These are phyloP conservation scores for Coemansia sp. DNA, from an alignment of 192 early-diverging fungal species.

Conservation along the genomic window DNA sequence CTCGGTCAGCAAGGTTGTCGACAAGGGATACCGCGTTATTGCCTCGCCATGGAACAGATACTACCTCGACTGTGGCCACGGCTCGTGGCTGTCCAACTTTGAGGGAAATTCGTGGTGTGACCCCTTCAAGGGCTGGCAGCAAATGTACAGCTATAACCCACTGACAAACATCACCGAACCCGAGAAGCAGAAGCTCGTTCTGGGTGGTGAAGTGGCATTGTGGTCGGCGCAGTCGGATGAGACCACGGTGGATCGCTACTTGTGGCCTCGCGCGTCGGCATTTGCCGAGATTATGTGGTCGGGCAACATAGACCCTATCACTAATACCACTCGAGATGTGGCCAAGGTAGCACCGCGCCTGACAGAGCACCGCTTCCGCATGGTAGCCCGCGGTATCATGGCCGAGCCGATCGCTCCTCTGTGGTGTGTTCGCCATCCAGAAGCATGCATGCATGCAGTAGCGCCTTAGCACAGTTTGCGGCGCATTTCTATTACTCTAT, in stretches of 20 bases:
- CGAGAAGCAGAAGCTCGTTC: constrained; percentile 60
- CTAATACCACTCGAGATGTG: constrained; percentile 55
- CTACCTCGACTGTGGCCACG: constrained; percentile 76
- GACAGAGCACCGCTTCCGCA: constrained; percentile 70
- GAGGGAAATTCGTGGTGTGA: constrained; percentile 70
- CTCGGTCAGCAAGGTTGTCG: constrained; percentile 58
- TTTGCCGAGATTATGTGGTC: constrained; percentile 74
- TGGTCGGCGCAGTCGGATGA: constrained; percentile 72
- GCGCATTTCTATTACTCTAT: not conserved
- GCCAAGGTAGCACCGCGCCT: constrained; percentile 66
- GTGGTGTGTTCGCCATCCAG: constrained; percentile 67
- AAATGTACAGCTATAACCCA: constrained; percentile 67
- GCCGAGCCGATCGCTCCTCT: constrained; percentile 71
- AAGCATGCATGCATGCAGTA: constrained; percentile 33
- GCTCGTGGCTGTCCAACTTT: constrained; percentile 72
- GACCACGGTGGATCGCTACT: constrained; percentile 59
- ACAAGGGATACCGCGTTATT: constrained; percentile 65
- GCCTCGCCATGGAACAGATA: constrained; percentile 65
- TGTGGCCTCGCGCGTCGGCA: constrained; percentile 75
- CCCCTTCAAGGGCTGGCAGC: constrained; percentile 73
- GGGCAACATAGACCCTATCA: constrained; percentile 59
- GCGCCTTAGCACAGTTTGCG: not conserved
- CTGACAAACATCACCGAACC: constrained; percentile 59
- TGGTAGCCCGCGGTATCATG: constrained; percentile 65
- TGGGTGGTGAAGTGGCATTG: constrained; percentile 68